Base-by-base conservation (phyloP, 2,329 filamentous ascomycete species). In the Trichoderma lentiforme region DNA sequence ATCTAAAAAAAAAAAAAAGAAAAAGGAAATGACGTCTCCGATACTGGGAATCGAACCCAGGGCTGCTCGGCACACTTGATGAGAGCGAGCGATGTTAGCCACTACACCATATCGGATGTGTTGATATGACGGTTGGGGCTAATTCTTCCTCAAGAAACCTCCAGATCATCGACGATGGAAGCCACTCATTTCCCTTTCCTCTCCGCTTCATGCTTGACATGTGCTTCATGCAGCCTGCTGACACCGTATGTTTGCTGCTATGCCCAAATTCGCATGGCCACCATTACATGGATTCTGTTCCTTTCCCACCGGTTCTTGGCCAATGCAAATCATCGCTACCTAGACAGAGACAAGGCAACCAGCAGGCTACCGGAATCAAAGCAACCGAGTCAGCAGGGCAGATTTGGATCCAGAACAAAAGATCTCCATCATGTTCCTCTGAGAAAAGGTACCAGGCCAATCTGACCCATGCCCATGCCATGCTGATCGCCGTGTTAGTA, bases 1-100 rank as follows among this genome's bases (percentile, higher is more conserved):
- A 3, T 47, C 7, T 47, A 47, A 18, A 15, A 51, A 51, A 51
- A 51, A 28, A 28, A 34, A 7, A 36, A 5, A 34, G 24, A 47
- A 28, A 28, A 34, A 7, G 15, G 14, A 34, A 34, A 47, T 6
- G 26, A 21, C 18, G 0, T 39, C 77, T 79, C 77, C 77, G 77
- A 75, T 78, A 79, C 77, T 74, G 78, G 78, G 77, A 79, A 79
- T 79, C 78, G 78, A 79, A 79, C 78, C 78, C 78, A 75, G 78
- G 77, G 78, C 78, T 79, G 77, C 78, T 79, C 78, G 78, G 78
- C n/a, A 61, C 71, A 9, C 60, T 24, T 32, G 26, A 60, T 73
- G 72, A 73, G 72, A 73, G 72, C 78, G 78, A 80, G 78, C 78
- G 78, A 80, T 80, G 78, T 79, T 80, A 79, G 78, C 78, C 78